Percentiles rank a stretch among this genome's conserved stretches.
phyloP scores from a whole-genome alignment of 371 early-diverging fungal species.

The Haplosporangium sp. region DNA sequence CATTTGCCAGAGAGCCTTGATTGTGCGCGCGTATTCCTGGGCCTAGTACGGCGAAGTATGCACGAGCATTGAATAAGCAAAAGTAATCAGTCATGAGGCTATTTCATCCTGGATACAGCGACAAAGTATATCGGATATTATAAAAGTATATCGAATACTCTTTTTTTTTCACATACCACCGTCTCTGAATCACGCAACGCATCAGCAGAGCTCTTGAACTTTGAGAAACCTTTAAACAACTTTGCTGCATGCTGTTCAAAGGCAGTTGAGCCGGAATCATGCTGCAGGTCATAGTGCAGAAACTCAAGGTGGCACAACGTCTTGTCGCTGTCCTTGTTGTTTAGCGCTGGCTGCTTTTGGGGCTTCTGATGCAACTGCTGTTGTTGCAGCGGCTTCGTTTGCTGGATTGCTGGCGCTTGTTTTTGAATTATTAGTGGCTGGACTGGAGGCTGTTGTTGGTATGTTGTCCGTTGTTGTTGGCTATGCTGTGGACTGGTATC shows the following conservation, averaged over 20 bases:
- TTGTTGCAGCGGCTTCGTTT: neutral
- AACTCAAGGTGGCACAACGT: neutral
- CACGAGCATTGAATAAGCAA: neutral
- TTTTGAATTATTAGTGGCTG: neutral
- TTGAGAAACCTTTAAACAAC: too few relatives aligned
- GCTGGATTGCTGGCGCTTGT: neutral
- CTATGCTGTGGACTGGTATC: neutral
- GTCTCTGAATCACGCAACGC: too few relatives aligned
- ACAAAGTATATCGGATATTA: too few relatives aligned
- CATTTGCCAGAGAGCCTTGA: slow-evolving; percentile 51
- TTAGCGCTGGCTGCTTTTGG: neutral
- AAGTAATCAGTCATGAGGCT: too few relatives aligned
- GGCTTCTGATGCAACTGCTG: neutral
- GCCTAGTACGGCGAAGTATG: slow-evolving; percentile 16
- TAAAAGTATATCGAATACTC: too few relatives aligned
- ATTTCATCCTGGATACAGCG: too few relatives aligned
- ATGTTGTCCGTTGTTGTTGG: neutral
- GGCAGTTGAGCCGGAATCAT: too few relatives aligned
- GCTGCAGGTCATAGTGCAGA: neutral
- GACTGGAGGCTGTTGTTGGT: neutral
- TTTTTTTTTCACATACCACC: too few relatives aligned
- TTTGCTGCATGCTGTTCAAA: too few relatives aligned
- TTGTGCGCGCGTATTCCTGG: slow-evolving; percentile 52
- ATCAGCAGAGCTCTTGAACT: too few relatives aligned
- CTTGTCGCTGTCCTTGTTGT: neutral